These are phyloP conservation scores for Cercis canadensis DNA, from an alignment of 306 rosid species.

Conservation along the genomic window DNA sequence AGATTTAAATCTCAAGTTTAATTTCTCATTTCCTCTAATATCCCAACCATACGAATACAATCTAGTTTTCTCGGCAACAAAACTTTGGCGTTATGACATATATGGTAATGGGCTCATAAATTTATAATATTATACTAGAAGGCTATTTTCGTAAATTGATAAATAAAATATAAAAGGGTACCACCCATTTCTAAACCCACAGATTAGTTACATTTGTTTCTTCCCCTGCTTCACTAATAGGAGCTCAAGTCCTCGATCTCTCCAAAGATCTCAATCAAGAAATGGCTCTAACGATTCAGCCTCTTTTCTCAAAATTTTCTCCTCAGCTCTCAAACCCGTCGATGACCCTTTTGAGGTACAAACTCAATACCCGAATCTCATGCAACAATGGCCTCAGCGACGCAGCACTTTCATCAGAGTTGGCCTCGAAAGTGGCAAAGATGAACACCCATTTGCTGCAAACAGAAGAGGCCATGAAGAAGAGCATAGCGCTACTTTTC, in stretches of 20 bases:
- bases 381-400: conserved; percentile 54
- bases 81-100: no score
- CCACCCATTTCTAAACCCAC: neutral
- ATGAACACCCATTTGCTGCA: conserved; percentile 48
- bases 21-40: no score
- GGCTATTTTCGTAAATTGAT: no score
- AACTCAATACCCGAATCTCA: conserved; percentile 40
- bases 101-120: no score
- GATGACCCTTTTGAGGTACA: conserved; percentile 20
- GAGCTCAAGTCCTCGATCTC: neutral
- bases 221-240: no score
- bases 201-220: neutral
- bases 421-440: conserved; percentile 53
- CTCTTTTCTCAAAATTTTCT: conserved; percentile 18
- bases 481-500: conserved; percentile 74
- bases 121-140: no score
- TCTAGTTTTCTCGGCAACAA: no score
- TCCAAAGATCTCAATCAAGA: conserved; percentile 1
- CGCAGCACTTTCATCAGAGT: conserved; percentile 59
- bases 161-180: no score
- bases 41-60: no score
- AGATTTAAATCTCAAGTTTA: no score
- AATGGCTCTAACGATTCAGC: conserved; percentile 55
- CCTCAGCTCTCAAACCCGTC: conserved; percentile 33
- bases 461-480: conserved; percentile 71